Base-by-base conservation (phyloP, 129 eudicot species). In the Logfia minima region DNA sequence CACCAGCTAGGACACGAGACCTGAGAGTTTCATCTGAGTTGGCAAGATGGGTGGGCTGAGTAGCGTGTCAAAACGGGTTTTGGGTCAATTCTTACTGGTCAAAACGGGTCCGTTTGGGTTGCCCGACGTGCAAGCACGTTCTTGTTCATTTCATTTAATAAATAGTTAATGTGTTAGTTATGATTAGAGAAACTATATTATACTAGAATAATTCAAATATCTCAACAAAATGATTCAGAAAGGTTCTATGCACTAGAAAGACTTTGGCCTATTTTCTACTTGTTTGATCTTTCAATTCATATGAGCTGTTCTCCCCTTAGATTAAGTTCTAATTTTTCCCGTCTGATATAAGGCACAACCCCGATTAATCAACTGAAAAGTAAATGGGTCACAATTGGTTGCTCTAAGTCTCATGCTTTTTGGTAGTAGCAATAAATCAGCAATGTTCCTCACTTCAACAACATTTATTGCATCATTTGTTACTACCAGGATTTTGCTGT, bases 391-490 rank as follows among this genome's bases (percentile, higher is more conserved):
- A 22, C 23, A 58, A 21, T 58, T 58, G 26, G 28, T 58, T n/a
- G 3, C 63, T 58, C 28, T 58, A 58, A 58, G 28, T 58, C 21
- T 58, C 63, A 58, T n/a, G 28, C 28, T 58, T 21, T 0, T 39
- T 67, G 53, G 52, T 60, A 60, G 16, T 21, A 23, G 29, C 29
- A 60, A 23, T 22, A 23, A 60, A 60, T 23, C 23, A 60, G 34
- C 16, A 23, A 60, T 21, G 66, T 60, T 60, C 31, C 31, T 9
- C 11, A 21, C 9, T 19, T 35, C 48, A 37, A 60, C 66, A 23
- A 23, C 66, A 41, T 69, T 69, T 69, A 39, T 70, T 26, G 11
- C 39, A 29, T 70, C 7, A 48, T 70, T 70, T 70, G 22, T 8
- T 63, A 17, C 39, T 45, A 65, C 10, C 41, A 45, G 64, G 45